A percentile compares a stretch with the other conserved stretches of the same genome.
Conservation (phyloP, 768 basidiomycete species). For the Udeniomyces megalosporus region DNA sequence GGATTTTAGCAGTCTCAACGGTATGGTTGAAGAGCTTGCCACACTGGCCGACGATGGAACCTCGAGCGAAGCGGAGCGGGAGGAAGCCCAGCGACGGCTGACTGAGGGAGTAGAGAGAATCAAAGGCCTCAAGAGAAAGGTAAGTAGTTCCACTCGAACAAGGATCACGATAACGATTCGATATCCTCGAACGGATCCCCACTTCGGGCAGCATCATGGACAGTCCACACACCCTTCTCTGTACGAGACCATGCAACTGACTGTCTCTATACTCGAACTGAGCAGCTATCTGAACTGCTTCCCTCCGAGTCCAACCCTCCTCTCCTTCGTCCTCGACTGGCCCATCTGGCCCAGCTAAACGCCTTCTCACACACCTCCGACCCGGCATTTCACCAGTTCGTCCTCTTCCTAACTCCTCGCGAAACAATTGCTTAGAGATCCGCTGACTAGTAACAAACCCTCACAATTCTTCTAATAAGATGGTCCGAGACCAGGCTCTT, state of each 20-base stretch:
- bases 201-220: background rate
- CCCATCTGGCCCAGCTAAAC: conserved; percentile 40
- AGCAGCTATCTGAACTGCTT: conserved; percentile 14
- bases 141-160: conserved; percentile 24
- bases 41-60: conserved; percentile 18
- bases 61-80: conserved; percentile 26
- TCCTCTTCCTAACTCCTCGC: no score
- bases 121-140: conserved; percentile 77
- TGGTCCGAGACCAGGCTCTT: conserved; percentile 72
- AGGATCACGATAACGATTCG: background rate
- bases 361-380: background rate
- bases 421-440: no score
- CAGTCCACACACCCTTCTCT: no score
- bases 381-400: background rate
- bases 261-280: background rate
- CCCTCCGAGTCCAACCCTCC: conserved; percentile 7
- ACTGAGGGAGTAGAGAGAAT: conserved; percentile 35
- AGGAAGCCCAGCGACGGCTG: background rate
- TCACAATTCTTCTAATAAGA: conserved; percentile 33
- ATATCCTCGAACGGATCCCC: background rate
- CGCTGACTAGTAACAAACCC: no score
- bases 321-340: conserved; percentile 9
- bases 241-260: background rate
- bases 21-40: conserved; percentile 44
- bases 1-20: conserved; percentile 49